A percentile compares a stretch with the other conserved stretches of the same genome.
Conservation (phyloP, 176 grass and related monocot species). For the Cymbopogon citratus region DNA sequence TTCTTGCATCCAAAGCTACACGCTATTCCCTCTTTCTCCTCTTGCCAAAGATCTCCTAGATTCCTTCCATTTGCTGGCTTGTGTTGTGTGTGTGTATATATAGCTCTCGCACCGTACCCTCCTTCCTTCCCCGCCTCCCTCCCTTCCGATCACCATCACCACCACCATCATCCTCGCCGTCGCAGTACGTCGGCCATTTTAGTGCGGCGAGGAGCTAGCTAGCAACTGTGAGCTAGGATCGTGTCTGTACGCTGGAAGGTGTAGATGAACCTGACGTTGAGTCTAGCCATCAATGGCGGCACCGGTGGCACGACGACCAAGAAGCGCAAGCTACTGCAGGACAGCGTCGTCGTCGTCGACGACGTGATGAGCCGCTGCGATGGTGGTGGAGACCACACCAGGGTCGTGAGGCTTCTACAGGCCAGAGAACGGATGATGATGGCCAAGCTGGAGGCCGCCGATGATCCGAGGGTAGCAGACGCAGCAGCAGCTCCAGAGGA, state of each 20-base stretch:
- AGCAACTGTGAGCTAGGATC: background rate
- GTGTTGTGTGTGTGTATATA: background rate
- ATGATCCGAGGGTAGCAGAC: background rate
- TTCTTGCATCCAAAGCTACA: constrained; percentile 52
- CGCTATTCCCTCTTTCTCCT: constrained; percentile 20
- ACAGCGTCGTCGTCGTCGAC: background rate
- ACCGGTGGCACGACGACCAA: no score
- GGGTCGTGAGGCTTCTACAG: constrained; percentile 35
- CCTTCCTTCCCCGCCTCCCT: background rate
- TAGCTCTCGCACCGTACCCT: background rate
- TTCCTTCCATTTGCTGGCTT: constrained; percentile 4
- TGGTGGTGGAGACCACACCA: background rate
- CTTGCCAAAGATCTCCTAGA: constrained; percentile 23
- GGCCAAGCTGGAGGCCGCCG: background rate
- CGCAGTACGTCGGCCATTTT: background rate
- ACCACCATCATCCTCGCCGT: background rate
- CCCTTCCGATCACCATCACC: background rate
- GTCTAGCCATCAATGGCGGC: constrained; percentile 25
- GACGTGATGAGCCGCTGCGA: background rate
- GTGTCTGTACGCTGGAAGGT: background rate
- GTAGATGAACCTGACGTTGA: constrained; percentile 49
- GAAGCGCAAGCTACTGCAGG: background rate
- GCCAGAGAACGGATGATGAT: constrained; percentile 48
- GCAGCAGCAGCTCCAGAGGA: background rate
- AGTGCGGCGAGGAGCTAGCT: background rate